Conservation (phyloP, 306 rosid genomes). For the Vicia faba region DNA sequence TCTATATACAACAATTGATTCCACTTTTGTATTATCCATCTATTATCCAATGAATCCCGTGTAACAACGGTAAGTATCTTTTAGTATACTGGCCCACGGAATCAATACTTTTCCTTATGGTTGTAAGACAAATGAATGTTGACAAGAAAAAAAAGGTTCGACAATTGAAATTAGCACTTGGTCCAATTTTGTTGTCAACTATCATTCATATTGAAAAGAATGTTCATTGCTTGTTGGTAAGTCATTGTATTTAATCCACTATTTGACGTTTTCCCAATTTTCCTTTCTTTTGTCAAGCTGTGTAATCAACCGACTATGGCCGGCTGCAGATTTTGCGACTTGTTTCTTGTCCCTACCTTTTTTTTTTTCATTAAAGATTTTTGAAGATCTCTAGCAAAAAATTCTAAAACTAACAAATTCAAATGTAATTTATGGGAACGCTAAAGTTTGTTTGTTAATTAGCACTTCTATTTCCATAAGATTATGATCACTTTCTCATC, state of each 20-base stretch:
- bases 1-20: background rate
- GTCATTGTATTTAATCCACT: background rate
- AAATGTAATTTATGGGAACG: no score
- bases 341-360: no score
- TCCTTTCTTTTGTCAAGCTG: constrained; percentile 28
- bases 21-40: background rate
- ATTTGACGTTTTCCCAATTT: constrained; percentile 5
- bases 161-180: background rate
- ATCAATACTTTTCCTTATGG: background rate
- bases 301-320: constrained; percentile 24
- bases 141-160: background rate
- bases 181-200: constrained; percentile 26
- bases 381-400: no score
- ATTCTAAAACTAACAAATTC: no score
- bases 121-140: background rate
- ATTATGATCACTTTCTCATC: no score
- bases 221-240: background rate
- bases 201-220: background rate
- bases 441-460: no score
- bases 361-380: no score
- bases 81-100: background rate
- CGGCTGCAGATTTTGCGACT: constrained; percentile 4
- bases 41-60: background rate
- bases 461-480: no score
- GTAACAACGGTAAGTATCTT: background rate